Base-by-base conservation (phyloP, 176 grass and related monocot genomes). In the Aegilops umbellulata region DNA sequence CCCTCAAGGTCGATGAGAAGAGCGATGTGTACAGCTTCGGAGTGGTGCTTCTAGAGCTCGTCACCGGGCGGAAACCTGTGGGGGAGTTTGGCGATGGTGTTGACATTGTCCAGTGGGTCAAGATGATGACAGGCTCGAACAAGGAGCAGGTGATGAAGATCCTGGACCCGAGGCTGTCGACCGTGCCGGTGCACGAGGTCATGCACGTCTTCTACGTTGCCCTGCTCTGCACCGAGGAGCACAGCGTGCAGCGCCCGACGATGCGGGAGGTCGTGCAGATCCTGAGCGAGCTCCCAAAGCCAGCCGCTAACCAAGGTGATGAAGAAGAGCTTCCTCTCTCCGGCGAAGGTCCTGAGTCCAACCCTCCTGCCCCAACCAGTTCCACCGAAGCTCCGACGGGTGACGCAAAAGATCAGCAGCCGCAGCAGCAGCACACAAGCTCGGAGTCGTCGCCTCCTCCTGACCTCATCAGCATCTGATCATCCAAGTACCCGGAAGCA, bases 261-360 rank as follows among this genome's bases (percentile, higher is more conserved):
- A 98, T 98, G 96, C 90, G 96, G 39, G 96, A 98, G 57, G 96
- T 98, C 14, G 90, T 98, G 53, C 96, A 98, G 82, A 98, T 98
- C 71, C 86, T 98, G 7, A 86, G 84, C 16, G 96, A 98, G 66
- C 83, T 94, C 47, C 96, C 96, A 34, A 91, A 83, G 76, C 69
- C 73, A 57, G 22, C 84, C 41, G 9, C 35, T 9, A 90, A 69
- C 68, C 87, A 88, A 65, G 53, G 49, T 17, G 44, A 51, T 51
- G 92, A 82, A 16, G 96, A 93, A 46, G 94, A 83, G 2, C 51
- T 58, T 79, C 25, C 86, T 8, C 65, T 30, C 65, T 24, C 53
- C 17, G 72, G 27, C 60, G 66, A 91, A 69, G 80, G 32, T 13
- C 66, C 83, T 69, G 83, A 68, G 13, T 65, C 89, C 14, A 81